Evolutionary conservation across 129 eudicot species (phyloP), one percentile per base, ranked within the genome.

Genomic region (Deinandra increscens): DNA sequence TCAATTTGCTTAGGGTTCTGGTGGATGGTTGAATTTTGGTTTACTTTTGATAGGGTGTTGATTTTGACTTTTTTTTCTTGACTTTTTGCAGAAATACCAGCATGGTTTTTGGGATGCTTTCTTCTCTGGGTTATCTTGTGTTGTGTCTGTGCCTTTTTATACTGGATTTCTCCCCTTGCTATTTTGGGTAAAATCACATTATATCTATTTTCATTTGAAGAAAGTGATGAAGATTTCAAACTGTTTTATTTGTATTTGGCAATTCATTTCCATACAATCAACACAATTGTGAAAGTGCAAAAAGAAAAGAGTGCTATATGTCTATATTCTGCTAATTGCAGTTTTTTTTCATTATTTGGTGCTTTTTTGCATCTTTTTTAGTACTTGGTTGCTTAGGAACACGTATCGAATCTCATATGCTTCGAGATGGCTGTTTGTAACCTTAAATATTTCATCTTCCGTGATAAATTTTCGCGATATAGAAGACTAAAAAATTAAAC

Each of bases 111-210:
- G 78, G 85, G 99, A 94, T 87, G 87, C 76, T 44, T 84, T 94
- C 51, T 94, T 89, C 65, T 83, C 93, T 82, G 93, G 63, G 55
- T 33, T 94, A 79, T 94, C 99, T 46, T 94, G 90, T 76, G 97
- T 89, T 81, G 99, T 89, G 70, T 94, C 99, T 71, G 99, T 94
- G 77, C 99, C 99, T 55, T 94, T 94, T 79, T 94, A 94, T 79
- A 94, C 97, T 75, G 97, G 84, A 17, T 94, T 94, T 74, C 95
- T 94, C 54, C 99, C 99, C 36, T 78, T 94, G 75, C 93, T 94
- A 45, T 94, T 89, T 84, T 94, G 99, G 99, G 99, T 94, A 87
- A 48, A 10, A 65, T 58, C 53, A 46, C 31, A 56, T 33, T 66
- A 29, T 23, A 49, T 49, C 9, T 2, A 29, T 14, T 5, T 59